Conservation (phyloP, 306 rosid species). For the Fagus crenata region DNA sequence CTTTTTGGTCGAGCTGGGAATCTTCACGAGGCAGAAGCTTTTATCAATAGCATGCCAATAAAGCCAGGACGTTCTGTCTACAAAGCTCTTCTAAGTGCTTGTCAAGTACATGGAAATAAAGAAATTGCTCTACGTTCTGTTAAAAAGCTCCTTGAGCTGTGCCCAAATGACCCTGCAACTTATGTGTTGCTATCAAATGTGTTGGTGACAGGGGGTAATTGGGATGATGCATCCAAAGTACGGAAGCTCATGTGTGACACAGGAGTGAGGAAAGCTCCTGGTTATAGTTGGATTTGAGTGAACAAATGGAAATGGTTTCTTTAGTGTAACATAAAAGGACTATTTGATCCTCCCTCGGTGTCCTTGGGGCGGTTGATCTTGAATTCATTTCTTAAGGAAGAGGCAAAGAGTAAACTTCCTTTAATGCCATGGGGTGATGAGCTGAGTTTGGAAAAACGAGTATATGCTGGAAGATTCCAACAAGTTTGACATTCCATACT, state of each 20-base stretch:
- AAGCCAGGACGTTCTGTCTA: constrained; percentile 41
- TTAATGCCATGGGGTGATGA: too few relatives aligned
- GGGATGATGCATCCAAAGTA: constrained; percentile 44
- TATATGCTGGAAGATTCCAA: too few relatives aligned
- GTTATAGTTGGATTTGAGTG: constrained; percentile 43
- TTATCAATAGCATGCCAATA: constrained; percentile 40
- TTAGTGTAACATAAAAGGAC: too few relatives aligned
- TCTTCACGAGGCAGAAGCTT: constrained; percentile 48
- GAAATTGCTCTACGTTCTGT: constrained; percentile 41
- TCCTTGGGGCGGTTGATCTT: too few relatives aligned
- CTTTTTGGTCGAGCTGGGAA: constrained; percentile 51
- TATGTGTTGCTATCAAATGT: constrained; percentile 45
- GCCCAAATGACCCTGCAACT: constrained; percentile 46
- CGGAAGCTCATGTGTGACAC: constrained; percentile 39
- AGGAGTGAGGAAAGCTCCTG: constrained; percentile 38
- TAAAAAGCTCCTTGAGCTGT: constrained; percentile 32
- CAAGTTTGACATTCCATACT: too few relatives aligned
- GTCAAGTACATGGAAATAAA: constrained; percentile 46
- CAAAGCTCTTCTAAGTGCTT: constrained; percentile 47
- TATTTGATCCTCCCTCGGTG: background rate
- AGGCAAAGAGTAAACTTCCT: too few relatives aligned
- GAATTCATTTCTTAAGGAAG: too few relatives aligned
- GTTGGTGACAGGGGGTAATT: constrained; percentile 29
- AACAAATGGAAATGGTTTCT: background rate
- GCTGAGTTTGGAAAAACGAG: too few relatives aligned